phyloP scores from a whole-genome alignment of 106 monocot genomes.

The Cymbidium sinense region DNA sequence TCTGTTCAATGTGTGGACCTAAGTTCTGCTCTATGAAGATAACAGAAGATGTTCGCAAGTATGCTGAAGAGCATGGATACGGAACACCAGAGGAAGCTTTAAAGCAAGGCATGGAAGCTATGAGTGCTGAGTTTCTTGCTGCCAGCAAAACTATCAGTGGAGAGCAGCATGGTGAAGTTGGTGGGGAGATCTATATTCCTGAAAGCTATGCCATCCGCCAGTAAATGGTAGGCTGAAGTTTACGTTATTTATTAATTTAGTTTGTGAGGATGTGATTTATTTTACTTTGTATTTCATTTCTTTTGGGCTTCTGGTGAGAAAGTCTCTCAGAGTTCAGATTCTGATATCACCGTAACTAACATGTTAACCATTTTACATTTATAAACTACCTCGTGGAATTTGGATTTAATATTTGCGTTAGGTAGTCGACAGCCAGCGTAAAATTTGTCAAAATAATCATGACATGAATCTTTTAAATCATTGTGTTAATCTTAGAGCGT shows the following conservation, averaged over 20 bases:
- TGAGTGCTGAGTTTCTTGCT: slow-evolving; percentile 88
- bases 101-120: slow-evolving; percentile 75
- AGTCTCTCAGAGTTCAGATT: background rate
- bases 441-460: no score
- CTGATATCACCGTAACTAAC: background rate
- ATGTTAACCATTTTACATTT: background rate
- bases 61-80: slow-evolving; percentile 95
- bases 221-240: slow-evolving; percentile 35
- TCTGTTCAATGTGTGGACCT: slow-evolving; percentile 98
- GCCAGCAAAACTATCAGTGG: slow-evolving; percentile 91
- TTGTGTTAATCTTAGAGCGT: no score
- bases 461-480: no score
- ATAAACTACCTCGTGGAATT: no score
- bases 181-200: slow-evolving; percentile 92
- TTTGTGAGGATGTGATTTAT: background rate
- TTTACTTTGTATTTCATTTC: background rate
- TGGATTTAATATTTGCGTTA: background rate
- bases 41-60: slow-evolving; percentile 92
- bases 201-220: slow-evolving; percentile 47
- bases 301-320: background rate
- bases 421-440: no score
- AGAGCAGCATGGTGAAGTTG: slow-evolving; percentile 94
- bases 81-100: slow-evolving; percentile 88
- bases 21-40: slow-evolving; percentile 99
- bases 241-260: no score